phyloP scores from a whole-genome alignment of 495 filamentous ascomycete genomes.

The Evansstolkia leycettana region DNA sequence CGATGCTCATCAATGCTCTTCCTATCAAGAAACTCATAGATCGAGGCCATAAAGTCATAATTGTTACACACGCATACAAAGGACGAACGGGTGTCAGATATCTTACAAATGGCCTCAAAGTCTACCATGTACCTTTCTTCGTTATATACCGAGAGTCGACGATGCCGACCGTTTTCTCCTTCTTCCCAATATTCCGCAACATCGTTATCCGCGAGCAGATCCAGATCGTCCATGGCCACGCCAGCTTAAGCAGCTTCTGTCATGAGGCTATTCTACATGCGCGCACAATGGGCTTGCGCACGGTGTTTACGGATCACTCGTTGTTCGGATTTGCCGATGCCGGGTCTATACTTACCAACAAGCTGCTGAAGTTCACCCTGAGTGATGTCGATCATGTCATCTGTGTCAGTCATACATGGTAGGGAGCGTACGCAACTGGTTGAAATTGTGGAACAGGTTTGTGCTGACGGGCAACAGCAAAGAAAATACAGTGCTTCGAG shows the following conservation, averaged over 20 bases:
- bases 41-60: slow-evolving; percentile 93
- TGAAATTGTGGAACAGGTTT: slow-evolving; percentile 1
- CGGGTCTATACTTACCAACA: slow-evolving; percentile 91
- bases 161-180: slow-evolving; percentile 97
- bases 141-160: slow-evolving; percentile 89
- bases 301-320: slow-evolving; percentile 97
- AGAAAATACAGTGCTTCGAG: slow-evolving; percentile 93
- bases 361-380: slow-evolving; percentile 86
- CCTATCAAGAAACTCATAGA: slow-evolving; percentile 67
- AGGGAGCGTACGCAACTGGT: slow-evolving; percentile 9
- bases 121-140: slow-evolving; percentile 93
- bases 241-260: slow-evolving; percentile 79
- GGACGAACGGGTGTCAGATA: slow-evolving; percentile 90
- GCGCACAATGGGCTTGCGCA: slow-evolving; percentile 88
- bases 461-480: slow-evolving; percentile 45
- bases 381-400: slow-evolving; percentile 98
- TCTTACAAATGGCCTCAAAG: slow-evolving; percentile 93
- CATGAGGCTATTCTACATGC: slow-evolving; percentile 93
- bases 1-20: slow-evolving; percentile 10
- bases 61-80: slow-evolving; percentile 94
- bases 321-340: slow-evolving; percentile 96
- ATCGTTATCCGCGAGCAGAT: slow-evolving; percentile 89
- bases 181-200: slow-evolving; percentile 93
- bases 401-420: slow-evolving; percentile 97
- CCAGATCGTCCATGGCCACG: slow-evolving; percentile 95